Conservation (phyloP, 495 filamentous ascomycete genomes). For the Tuber melanosporum region DNA sequence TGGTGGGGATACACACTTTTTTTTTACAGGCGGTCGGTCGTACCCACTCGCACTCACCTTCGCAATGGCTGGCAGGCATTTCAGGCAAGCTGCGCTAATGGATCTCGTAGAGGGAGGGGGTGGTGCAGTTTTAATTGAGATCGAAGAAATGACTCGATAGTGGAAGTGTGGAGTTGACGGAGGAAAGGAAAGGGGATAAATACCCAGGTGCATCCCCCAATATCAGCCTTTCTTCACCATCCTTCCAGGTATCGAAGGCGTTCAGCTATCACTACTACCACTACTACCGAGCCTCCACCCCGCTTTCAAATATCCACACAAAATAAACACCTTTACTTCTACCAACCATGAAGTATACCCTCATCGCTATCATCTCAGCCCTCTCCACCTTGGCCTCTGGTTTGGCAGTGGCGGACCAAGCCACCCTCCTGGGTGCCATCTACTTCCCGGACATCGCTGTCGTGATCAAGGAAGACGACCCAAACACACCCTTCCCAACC, state of each 20-base stretch:
- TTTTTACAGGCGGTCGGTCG: neutral
- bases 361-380: neutral
- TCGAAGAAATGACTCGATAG: neutral
- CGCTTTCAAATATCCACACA: neutral
- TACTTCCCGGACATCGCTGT: neutral
- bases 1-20: neutral
- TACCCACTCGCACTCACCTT: neutral
- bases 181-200: neutral
- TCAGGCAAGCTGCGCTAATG: neutral
- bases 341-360: neutral
- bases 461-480: neutral
- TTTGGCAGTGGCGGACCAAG: neutral
- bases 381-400: neutral
- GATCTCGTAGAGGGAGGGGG: neutral
- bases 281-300: neutral
- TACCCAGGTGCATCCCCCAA: neutral
- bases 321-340: neutral
- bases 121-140: neutral
- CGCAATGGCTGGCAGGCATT: no score
- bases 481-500: neutral
- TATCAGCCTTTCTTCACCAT: neutral
- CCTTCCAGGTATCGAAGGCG: neutral
- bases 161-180: neutral
- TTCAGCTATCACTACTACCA: neutral
- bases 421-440: neutral